Evolutionary conservation across 805 yeast species (phyloP), one percentile per base, ranked within the genome.

Genomic region (Wickerhamiella australiensis): DNA sequence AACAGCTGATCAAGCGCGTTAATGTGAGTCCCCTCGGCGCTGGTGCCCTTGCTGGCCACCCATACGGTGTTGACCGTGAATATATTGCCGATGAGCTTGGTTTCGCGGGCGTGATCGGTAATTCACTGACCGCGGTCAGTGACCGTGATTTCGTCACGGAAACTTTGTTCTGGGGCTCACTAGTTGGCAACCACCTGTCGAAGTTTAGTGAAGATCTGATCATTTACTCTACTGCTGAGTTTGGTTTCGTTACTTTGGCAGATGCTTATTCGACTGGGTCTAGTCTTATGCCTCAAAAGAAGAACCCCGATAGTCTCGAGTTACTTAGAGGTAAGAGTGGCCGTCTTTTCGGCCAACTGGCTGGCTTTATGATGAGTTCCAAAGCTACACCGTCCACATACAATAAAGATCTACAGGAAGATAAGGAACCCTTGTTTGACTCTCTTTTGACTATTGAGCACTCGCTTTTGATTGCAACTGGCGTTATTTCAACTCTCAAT

Each of bases 201-300:
- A 76, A 96, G 62, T 81, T 92, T 63, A 78, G 92, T 40, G 99
- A 92, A 68, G 99, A 92, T 68, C 73, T 92, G 63, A 87, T 92
- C 58, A 82, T 92, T 58, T 92, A 92, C 69, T 92, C 97, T 5
- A 85, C 96, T 22, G 97, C 95, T 26, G 99, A 92, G 71, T 92
- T 92, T 71, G 95, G 95, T 3, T 92, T 94, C 64, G 74, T 92
- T 54, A 79, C 85, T 65, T 76, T 88, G 47, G 94, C 96, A 11
- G 99, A 92, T 65, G 97, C 98, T 22, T 92, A 92, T 68, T 92
- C 98, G 1, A 92, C 99, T 7, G 99, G 99, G 12, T 86, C 96
- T 5, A 86, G 96, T 23, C 75, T 92, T 63, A 92, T 92, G 99
- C 99, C 99, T 21, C 98, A 92, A 69, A 92, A 92, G 79, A 92